These are phyloP conservation scores for Aaosphaeria arxii DNA, from an alignment of 2,329 filamentous ascomycete genomes.

Conservation along the genomic window DNA sequence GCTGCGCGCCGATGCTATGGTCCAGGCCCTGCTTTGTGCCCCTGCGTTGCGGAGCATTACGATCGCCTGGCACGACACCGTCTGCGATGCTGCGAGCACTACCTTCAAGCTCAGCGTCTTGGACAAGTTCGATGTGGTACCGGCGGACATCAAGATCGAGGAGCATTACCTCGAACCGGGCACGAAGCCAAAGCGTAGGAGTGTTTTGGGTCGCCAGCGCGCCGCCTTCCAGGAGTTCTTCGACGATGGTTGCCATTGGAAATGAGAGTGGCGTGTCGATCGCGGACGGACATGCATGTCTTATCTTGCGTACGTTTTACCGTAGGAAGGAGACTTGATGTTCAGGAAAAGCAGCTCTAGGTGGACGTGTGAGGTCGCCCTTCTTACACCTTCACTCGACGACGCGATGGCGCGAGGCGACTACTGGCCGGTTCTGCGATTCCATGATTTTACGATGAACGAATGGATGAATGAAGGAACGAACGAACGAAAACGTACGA, in stretches of 20 bases:
- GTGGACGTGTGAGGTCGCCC: no score
- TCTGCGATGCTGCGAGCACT: conserved; percentile 16
- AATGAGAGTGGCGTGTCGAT: no score
- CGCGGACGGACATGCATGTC: no score
- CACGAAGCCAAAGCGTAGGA: conserved; percentile 18
- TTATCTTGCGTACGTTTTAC: no score
- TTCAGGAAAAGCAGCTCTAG: no score
- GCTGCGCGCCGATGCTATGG: conserved; percentile 21
- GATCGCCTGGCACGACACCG: conserved; percentile 34
- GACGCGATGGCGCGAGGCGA: no score
- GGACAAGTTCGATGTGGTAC: conserved; percentile 17
- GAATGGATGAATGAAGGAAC: no score
- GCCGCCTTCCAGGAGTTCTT: conserved; percentile 26
- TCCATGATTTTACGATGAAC: no score
- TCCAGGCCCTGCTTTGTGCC: conserved; percentile 20
- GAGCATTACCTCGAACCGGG: conserved; percentile 25
- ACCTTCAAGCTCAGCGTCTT: conserved; percentile 21
- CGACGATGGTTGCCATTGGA: background rate
- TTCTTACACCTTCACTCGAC: no score
- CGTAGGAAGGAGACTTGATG: no score
- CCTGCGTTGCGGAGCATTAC: conserved; percentile 21
- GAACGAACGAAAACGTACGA: no score
- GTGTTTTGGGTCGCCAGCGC: conserved; percentile 24
- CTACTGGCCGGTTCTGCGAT: no score
- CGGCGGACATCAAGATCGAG: conserved; percentile 17